phyloP scores from a whole-genome alignment of 371 early-diverging fungal genomes.

The Entomophthora muscae region DNA sequence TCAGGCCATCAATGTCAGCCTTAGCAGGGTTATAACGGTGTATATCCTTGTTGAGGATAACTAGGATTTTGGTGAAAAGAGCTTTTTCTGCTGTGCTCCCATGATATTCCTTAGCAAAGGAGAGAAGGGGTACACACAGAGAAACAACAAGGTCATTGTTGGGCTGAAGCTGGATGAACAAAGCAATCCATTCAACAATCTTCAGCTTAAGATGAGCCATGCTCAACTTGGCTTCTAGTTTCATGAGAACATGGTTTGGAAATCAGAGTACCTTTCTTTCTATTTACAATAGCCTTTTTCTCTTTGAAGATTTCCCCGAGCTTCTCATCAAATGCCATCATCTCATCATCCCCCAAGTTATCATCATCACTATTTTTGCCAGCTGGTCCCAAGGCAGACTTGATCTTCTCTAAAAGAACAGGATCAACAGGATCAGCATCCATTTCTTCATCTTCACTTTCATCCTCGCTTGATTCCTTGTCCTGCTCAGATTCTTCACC shows the following conservation, averaged over 20 bases:
- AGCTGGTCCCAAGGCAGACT: constrained; percentile 16
- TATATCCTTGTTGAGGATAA: neutral
- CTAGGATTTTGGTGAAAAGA: neutral
- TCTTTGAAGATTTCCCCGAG: constrained; percentile 77
- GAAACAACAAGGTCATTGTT: constrained; percentile 44
- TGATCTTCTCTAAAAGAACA: constrained; percentile 25
- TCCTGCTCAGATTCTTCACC: constrained; percentile 23
- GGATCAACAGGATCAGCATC: constrained; percentile 14
- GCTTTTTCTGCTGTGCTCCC: neutral
- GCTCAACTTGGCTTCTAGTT: constrained; percentile 36
- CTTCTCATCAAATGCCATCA: constrained; percentile 82
- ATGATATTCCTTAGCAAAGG: constrained; percentile 17
- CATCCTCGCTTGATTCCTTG: constrained; percentile 19
- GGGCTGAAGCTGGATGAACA: constrained; percentile 48
- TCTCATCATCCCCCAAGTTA: constrained; percentile 70
- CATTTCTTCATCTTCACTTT: constrained; percentile 14
- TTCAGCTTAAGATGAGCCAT: constrained; percentile 72
- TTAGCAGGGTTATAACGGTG: neutral
- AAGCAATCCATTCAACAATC: constrained; percentile 56
- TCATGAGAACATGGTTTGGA: neutral
- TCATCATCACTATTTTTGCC: constrained; percentile 43
- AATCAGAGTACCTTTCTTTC: constrained; percentile 18
- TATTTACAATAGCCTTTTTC: constrained; percentile 44
- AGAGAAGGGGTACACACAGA: constrained; percentile 42
- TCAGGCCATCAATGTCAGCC: neutral